Base-by-base conservation (phyloP, 2,329 filamentous ascomycete species). In the Triangularia verruculosa region DNA sequence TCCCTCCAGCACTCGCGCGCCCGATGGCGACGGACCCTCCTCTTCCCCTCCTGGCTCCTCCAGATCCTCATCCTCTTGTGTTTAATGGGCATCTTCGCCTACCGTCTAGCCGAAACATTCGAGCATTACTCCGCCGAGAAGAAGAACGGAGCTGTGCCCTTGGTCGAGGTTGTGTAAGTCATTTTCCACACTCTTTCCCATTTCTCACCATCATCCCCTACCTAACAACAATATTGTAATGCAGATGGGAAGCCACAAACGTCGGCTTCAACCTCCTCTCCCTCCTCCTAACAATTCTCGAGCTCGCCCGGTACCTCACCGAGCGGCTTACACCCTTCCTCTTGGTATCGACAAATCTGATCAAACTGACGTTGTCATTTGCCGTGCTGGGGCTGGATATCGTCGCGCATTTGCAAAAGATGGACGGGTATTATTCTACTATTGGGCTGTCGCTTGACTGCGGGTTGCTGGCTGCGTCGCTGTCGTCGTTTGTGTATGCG, bases 301-400 rank as follows among this genome's bases (percentile, higher is more conserved):
- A 84, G 66, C 76, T 84, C 30, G 78, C 75, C 52, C 79, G 75
- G 67, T 80, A 77, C 63, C 75, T 78, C 56, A 75, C 78, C 28
- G 82, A 85, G 71, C 77, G 79, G 0, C 71, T 86, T 61, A 86
- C 84, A 11, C 83, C 84, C 1, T 81, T 83, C 72, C 80, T 79
- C 4, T 79, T 86, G 76, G 73, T 86, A 3, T 80, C 82, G 66
- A 80, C 79, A 17, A 80, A 84, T 64, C 72, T 81, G 62, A 67
- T 86, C 69, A 86, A 85, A 68, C 66, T 82, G 52, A 76, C 78
- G 0, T 78, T 82, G 20, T 77, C 82, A 0, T 67, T 75, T 6
- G 78, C 78, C 34, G 80, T 82, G 25, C 73, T 86, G 24, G 80
- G 75, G 1, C 75, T 86, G 25, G 83, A 86, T 63, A 73, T 84